phyloP scores from a whole-genome alignment of 768 basidiomycete genomes.

The Psilocybe azurescens region DNA sequence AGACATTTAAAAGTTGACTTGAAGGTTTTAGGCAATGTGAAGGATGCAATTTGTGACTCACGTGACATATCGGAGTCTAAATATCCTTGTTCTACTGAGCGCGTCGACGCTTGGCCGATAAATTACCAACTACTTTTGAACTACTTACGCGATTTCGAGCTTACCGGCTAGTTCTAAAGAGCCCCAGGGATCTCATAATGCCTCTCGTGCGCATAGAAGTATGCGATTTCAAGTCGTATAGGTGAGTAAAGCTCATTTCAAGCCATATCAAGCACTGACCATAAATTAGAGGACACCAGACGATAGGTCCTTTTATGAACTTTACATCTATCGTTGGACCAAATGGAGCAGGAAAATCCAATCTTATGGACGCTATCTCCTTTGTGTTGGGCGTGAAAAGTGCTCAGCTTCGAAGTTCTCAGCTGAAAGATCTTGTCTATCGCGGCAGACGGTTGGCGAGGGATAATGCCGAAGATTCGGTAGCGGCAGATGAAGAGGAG shows the following conservation, averaged over 20 bases:
- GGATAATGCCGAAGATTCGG: constrained; percentile 46
- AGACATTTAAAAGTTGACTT: no score
- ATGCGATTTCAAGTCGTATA: constrained; percentile 97
- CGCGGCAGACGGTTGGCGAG: constrained; percentile 78
- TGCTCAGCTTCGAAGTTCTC: constrained; percentile 89
- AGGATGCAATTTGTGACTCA: no score
- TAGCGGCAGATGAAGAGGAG: constrained; percentile 43
- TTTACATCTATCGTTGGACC: constrained; percentile 98
- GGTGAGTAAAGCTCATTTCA: constrained; percentile 41
- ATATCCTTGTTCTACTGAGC: no score
- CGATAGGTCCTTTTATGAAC: constrained; percentile 88
- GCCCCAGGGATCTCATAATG: constrained; percentile 47
- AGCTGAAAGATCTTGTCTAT: constrained; percentile 95
- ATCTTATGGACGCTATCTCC: constrained; percentile 99
- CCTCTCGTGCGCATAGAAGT: constrained; percentile 87
- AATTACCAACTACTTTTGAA: no score
- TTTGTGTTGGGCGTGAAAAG: constrained; percentile 98
- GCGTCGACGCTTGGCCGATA: no score
- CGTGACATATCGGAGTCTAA: no score
- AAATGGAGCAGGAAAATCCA: constrained; percentile 98
- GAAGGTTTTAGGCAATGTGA: no score
- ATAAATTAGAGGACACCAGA: constrained; percentile 69
- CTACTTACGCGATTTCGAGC: background rate
- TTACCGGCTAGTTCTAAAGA: background rate
- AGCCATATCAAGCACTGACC: background rate